Evolutionary conservation across 352 stramenopile genomes (phyloP).

Genomic region (Pythium periplocum): DNA sequence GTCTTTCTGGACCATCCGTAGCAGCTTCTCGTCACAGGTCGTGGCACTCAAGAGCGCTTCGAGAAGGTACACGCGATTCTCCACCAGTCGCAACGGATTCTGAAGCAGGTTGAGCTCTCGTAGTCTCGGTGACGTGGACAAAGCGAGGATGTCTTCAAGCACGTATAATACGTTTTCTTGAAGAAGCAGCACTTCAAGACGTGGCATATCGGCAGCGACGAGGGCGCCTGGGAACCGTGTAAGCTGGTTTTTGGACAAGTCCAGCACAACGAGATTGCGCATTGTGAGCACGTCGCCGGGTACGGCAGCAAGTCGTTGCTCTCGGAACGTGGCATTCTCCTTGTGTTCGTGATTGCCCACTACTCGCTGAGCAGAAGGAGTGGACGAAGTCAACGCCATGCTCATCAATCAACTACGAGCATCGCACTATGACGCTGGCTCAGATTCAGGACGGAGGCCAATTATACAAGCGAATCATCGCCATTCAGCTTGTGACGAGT

Average conservation of each 20-base stretch:
- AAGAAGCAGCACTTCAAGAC: slow-evolving; percentile 45
- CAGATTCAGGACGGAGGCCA: too few relatives aligned
- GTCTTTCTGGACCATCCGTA: slow-evolving; percentile 37
- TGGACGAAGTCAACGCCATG: too few relatives aligned
- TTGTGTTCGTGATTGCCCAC: slow-evolving; percentile 22
- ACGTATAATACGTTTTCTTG: slow-evolving; percentile 53
- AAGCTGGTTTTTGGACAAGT: slow-evolving; percentile 58
- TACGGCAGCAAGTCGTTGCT: slow-evolving; percentile 25
- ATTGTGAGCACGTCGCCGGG: slow-evolving; percentile 45
- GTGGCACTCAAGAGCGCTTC: slow-evolving; percentile 42
- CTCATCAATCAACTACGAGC: too few relatives aligned
- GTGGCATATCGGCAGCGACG: slow-evolving; percentile 33
- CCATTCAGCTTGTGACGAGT: too few relatives aligned
- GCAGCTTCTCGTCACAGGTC: slow-evolving; percentile 23
- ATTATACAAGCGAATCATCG: too few relatives aligned
- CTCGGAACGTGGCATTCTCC: slow-evolving; percentile 32
- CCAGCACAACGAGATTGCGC: slow-evolving; percentile 41
- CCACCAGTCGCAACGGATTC: slow-evolving; percentile 56
- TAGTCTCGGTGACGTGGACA: slow-evolving; percentile 36
- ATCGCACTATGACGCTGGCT: too few relatives aligned
- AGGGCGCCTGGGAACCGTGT: slow-evolving; percentile 48
- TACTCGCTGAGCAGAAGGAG: too few relatives aligned
- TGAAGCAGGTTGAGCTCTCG: slow-evolving; percentile 44
- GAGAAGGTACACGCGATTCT: slow-evolving; percentile 68
- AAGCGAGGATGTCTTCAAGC: slow-evolving; percentile 56